A percentile compares a stretch with the other conserved stretches of the same genome.
Conservation (phyloP, 371 early-diverging fungal genomes). For the Mucor saturninus region DNA sequence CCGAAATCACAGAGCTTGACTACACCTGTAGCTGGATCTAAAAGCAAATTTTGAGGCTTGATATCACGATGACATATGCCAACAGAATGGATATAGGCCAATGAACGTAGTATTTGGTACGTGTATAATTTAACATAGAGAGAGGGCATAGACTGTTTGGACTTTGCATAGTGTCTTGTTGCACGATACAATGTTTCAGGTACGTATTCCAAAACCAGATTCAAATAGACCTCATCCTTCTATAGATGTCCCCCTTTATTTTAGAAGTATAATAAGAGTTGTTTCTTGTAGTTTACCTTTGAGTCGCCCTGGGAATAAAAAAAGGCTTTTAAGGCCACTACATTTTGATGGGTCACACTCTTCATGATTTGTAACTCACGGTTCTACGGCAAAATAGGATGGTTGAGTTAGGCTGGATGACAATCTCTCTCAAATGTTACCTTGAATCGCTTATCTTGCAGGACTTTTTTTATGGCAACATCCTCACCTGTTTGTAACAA, state of each 20-base stretch:
- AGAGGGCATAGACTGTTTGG: conserved; percentile 89
- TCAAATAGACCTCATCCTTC: conserved; percentile 84
- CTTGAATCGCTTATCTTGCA: conserved; percentile 97
- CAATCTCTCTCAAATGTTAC: conserved; percentile 36
- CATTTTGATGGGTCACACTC: conserved; percentile 77
- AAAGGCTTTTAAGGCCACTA: conserved; percentile 74
- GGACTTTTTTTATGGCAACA: conserved; percentile 94
- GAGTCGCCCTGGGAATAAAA: conserved; percentile 76
- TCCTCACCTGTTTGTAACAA: conserved; percentile 79
- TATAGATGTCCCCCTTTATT: neutral
- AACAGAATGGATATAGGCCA: conserved; percentile 94
- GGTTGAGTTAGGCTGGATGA: neutral
- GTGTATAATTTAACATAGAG: conserved; percentile 92
- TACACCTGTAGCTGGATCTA: conserved; percentile 79
- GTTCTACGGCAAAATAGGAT: conserved; percentile 52
- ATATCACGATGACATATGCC: conserved; percentile 72
- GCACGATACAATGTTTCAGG: conserved; percentile 89
- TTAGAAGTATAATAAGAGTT: neutral
- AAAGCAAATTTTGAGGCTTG: conserved; percentile 79
- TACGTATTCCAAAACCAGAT: conserved; percentile 83
- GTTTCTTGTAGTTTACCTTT: conserved; percentile 25
- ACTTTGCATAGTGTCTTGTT: conserved; percentile 78
- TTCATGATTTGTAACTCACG: conserved; percentile 91
- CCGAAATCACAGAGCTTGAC: conserved; percentile 99
- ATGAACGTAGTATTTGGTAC: conserved; percentile 95